These are phyloP conservation scores for Carex scoparia DNA, from an alignment of 176 grass and related monocot species.

Conservation along the genomic window DNA sequence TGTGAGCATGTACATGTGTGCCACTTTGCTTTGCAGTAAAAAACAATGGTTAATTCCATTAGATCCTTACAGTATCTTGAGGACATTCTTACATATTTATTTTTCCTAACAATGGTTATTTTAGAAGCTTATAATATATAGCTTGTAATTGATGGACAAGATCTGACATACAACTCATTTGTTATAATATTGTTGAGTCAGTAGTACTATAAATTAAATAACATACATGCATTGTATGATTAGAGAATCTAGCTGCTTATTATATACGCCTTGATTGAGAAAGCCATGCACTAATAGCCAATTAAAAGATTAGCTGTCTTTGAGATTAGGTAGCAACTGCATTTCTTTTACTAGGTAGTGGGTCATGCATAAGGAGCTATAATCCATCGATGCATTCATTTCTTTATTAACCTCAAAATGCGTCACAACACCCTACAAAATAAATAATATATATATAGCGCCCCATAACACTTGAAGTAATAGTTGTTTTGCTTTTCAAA, in stretches of 20 bases:
- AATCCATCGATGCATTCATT: background rate
- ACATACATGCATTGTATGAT: conserved; percentile 20
- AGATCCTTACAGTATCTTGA: conserved; percentile 19
- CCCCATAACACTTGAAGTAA: background rate
- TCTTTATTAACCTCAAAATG: background rate
- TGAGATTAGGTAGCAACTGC: conserved; percentile 15
- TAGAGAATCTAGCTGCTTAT: conserved; percentile 31
- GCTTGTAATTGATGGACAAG: conserved; percentile 6
- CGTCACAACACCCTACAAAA: background rate
- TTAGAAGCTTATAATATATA: conserved; percentile 3
- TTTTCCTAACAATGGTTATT: conserved; percentile 5
- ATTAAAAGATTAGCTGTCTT: conserved; percentile 29
- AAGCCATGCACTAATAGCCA: conserved; percentile 19
- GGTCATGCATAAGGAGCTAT: background rate
- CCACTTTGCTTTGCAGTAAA: conserved; percentile 9
- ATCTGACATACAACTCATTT: conserved; percentile 27
- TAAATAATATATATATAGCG: background rate
- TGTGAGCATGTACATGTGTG: background rate
- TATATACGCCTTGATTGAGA: conserved; percentile 31
- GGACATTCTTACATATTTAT: conserved; percentile 22
- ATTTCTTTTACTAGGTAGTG: conserved; percentile 15
- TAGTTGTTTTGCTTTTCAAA: background rate
- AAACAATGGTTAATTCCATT: conserved; percentile 25
- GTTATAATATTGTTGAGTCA: conserved; percentile 16
- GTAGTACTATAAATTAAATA: conserved; percentile 9